A percentile compares a stretch with the other conserved stretches of the same genome.
phyloP scores from a whole-genome alignment of 2,329 filamentous ascomycete species.

The Aspergillus melleus region DNA sequence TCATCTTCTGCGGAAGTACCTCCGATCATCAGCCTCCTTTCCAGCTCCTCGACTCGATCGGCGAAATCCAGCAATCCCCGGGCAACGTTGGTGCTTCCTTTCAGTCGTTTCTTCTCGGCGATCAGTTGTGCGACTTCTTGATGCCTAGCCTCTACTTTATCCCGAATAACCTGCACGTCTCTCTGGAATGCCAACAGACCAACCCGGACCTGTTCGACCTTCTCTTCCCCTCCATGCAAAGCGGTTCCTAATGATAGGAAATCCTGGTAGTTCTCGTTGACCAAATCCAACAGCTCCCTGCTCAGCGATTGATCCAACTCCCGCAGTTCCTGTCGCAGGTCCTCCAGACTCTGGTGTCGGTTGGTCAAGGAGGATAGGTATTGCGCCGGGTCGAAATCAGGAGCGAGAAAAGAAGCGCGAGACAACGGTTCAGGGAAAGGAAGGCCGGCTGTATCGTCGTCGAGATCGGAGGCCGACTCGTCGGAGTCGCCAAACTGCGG shows the following conservation, averaged over 20 bases:
- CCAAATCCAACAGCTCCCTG: slow-evolving; percentile 86
- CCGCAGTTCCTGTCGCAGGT: slow-evolving; percentile 82
- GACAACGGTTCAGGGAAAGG: slow-evolving; percentile 86
- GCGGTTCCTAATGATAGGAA: slow-evolving; percentile 82
- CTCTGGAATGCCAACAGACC: slow-evolving; percentile 82
- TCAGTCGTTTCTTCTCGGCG: slow-evolving; percentile 65
- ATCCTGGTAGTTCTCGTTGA: slow-evolving; percentile 92
- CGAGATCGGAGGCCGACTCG: slow-evolving; percentile 50
- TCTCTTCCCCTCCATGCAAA: slow-evolving; percentile 83
- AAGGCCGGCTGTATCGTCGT: slow-evolving; percentile 65
- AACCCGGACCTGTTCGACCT: slow-evolving; percentile 84
- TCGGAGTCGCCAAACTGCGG: slow-evolving; percentile 46
- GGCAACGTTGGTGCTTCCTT: slow-evolving; percentile 63
- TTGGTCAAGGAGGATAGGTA: slow-evolving; percentile 83
- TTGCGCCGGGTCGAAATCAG: slow-evolving; percentile 72
- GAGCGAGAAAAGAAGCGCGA: slow-evolving; percentile 76
- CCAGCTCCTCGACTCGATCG: slow-evolving; percentile 58
- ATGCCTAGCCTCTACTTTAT: slow-evolving; percentile 63
- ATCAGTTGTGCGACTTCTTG: slow-evolving; percentile 64
- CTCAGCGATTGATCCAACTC: slow-evolving; percentile 76
- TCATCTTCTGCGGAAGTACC: slow-evolving; percentile 27
- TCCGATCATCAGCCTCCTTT: slow-evolving; percentile 68
- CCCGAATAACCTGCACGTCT: slow-evolving; percentile 73
- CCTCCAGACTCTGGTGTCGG: slow-evolving; percentile 93
- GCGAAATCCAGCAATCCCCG: slow-evolving; percentile 48